Base-by-base conservation (phyloP, 257 asterid genomes). In the Prunella vulgaris region DNA sequence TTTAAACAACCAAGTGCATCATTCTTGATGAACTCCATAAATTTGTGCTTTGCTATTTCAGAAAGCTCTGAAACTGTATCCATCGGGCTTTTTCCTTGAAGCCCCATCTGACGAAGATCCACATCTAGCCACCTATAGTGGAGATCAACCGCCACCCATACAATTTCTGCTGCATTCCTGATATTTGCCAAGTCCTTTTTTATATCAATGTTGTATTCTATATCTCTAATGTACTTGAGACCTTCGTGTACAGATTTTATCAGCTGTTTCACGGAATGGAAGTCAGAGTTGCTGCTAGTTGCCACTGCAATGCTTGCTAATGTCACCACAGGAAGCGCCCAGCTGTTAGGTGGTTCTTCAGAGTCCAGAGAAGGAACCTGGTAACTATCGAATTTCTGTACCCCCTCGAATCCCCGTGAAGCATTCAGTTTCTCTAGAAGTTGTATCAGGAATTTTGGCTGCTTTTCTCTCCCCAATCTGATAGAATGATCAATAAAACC, bases 261-360 rank as follows among this genome's bases (percentile, higher is more conserved):
- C 32, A 92, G 63, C 69, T 82, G 79, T 69, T 86, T 87, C 33
- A 66, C 65, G 0, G 68, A 44, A 57, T 63, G 72, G 37, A 51
- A 73, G 64, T 83, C 78, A 1, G 62, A 63, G 25, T 64, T 46
- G 5, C 82, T 46, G 5, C 83, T 79, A 13, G 79, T 78, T 17
- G 98, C 88, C 5, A 86, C 75, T 9, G 96, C 95, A 60, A 89
- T 87, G 89, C 96, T 86, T 57, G 94, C 76, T 66, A 92, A 69
- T 14, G 98, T 89, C 65, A 81, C 95, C 61, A 89, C 87, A 9
- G 98, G 96, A 37, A 92, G 96, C 42, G 96, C 93, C 96, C 98
- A 92, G 79, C 92, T 76, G 66, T 87, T 79, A 5, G 88, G 92
- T 64, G 96, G 95, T 69, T 85, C 87, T 60, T 76, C 85, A 18